Conservation (phyloP, 352 stramenopile genomes). For the Phytopythium kandeliae region DNA sequence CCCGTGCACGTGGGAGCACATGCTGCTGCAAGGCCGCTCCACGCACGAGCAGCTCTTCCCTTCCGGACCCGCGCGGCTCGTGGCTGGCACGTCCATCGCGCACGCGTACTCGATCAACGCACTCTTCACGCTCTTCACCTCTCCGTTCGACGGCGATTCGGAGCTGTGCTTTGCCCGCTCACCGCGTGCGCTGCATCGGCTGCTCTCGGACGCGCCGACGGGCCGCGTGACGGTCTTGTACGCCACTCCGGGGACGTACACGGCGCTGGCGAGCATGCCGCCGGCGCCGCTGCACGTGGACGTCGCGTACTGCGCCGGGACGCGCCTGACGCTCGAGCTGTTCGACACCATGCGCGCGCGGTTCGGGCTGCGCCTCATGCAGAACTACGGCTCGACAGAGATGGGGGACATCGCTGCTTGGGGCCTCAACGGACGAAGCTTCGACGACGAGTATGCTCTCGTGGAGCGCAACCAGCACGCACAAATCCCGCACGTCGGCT, state of each 20-base stretch:
- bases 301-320: constrained; percentile 69
- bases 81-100: constrained; percentile 76
- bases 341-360: constrained; percentile 44
- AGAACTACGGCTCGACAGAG: constrained; percentile 87
- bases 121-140: constrained; percentile 74
- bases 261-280: constrained; percentile 45
- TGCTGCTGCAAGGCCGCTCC: constrained; percentile 73
- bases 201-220: constrained; percentile 29
- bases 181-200: constrained; percentile 36
- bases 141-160: constrained; percentile 44
- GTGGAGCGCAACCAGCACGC: constrained; percentile 15
- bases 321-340: constrained; percentile 42
- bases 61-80: constrained; percentile 43
- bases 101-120: constrained; percentile 86
- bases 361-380: constrained; percentile 67
- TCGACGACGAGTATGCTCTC: constrained; percentile 28
- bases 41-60: constrained; percentile 77
- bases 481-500: constrained; percentile 48
- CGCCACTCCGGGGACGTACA: constrained; percentile 79
- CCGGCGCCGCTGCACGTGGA: constrained; percentile 49
- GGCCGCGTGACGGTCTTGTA: constrained; percentile 59
- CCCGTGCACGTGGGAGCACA: constrained; percentile 62
- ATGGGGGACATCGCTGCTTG: constrained; percentile 76
- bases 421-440: constrained; percentile 39
- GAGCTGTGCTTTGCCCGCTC: constrained; percentile 68